Conservation (phyloP, 1,139 yeast genomes). For the Pichia sp. region DNA sequence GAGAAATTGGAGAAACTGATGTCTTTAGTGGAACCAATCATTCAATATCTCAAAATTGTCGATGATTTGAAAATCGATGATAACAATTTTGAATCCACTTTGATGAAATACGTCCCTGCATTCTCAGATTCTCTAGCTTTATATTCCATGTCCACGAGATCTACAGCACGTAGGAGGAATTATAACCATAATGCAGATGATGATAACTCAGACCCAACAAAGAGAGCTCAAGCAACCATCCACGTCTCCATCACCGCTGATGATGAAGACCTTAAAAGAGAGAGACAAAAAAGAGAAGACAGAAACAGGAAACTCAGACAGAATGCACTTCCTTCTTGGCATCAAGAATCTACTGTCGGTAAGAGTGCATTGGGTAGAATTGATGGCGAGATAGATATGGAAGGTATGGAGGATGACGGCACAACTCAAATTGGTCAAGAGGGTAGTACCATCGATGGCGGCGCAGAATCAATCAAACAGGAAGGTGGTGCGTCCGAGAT, state of each 20-base stretch:
- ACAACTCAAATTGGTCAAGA: not conserved
- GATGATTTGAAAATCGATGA: constrained; percentile 85
- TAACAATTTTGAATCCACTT: constrained; percentile 75
- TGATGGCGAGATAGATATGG: constrained; percentile 23
- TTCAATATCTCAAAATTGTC: constrained; percentile 72
- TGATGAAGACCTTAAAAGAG: constrained; percentile 63
- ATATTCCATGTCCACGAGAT: constrained; percentile 44
- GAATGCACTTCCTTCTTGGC: constrained; percentile 97
- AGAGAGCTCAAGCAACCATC: constrained; percentile 57
- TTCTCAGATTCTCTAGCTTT: constrained; percentile 61
- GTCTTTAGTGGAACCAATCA: constrained; percentile 86
- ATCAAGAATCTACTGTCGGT: constrained; percentile 84
- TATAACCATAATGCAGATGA: constrained; percentile 14
- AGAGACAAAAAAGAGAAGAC: constrained; percentile 58
- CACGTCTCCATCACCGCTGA: constrained; percentile 90
- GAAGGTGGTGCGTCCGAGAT: not conserved
- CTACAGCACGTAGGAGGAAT: constrained; percentile 25
- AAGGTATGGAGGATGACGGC: not conserved
- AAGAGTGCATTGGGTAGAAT: constrained; percentile 44
- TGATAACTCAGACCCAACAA: constrained; percentile 28
- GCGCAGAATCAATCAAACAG: not conserved
- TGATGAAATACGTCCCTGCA: constrained; percentile 78
- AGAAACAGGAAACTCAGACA: constrained; percentile 73
- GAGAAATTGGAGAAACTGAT: constrained; percentile 76
- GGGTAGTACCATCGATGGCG: not conserved